A percentile compares a stretch with the other conserved stretches of the same genome.
phyloP scores from a whole-genome alignment of 2,329 filamentous ascomycete species.

The Alternaria hordeiaustralica region DNA sequence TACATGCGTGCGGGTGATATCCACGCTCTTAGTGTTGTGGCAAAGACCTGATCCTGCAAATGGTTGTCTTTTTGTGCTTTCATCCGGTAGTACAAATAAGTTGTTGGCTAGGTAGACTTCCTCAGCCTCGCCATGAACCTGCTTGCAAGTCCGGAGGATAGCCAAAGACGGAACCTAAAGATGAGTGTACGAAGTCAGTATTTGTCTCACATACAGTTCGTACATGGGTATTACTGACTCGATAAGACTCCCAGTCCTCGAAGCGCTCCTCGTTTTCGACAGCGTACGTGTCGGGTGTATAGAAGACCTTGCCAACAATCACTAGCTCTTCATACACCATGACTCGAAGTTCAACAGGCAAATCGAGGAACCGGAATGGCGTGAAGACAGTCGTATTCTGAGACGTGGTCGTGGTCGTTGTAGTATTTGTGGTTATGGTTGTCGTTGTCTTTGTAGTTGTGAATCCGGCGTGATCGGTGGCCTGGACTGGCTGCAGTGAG shows the following conservation, averaged over 20 bases:
- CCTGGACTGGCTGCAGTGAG: too few species aligned
- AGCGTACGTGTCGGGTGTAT: background rate
- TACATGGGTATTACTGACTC: too few species aligned
- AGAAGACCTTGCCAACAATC: background rate
- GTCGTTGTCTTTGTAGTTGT: too few species aligned
- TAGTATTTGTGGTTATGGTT: background rate
- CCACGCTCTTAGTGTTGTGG: too few species aligned
- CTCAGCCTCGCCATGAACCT: background rate
- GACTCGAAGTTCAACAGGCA: background rate
- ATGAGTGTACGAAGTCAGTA: too few species aligned
- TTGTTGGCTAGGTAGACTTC: background rate
- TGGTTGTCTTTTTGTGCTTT: background rate
- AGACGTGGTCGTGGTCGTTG: background rate
- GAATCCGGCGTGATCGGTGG: too few species aligned
- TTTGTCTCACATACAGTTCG: too few species aligned
- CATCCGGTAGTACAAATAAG: background rate
- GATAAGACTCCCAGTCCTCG: background rate
- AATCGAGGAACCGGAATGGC: background rate
- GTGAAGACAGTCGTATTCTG: background rate
- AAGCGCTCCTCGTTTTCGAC: background rate
- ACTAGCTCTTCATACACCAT: background rate
- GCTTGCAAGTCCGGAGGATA: background rate
- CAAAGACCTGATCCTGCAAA: background rate
- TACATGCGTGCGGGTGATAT: too few species aligned
- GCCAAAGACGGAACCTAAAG: background rate